Evolutionary conservation across 2,329 filamentous ascomycete species (phyloP).

Genomic region (Dothidotthia symphoricarpi): DNA sequence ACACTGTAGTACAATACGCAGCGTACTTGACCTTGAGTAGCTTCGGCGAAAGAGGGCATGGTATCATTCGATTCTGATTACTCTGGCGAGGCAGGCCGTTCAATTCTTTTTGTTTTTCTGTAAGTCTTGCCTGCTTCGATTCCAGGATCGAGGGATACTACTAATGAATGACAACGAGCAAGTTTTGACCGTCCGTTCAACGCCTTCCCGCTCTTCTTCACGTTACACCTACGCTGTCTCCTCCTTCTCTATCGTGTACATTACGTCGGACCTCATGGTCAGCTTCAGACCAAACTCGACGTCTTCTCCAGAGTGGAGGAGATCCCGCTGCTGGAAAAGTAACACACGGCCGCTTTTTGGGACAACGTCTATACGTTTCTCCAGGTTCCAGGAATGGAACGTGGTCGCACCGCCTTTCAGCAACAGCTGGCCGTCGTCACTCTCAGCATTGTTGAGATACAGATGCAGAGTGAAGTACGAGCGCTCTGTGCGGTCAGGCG

Average conservation of each 20-base stretch:
- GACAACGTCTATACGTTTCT: constrained; percentile 44
- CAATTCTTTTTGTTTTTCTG: constrained; percentile 53
- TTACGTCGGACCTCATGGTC: constrained; percentile 57
- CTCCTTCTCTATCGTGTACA: constrained; percentile 46
- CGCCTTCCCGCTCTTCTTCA: background rate
- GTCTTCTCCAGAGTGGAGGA: constrained; percentile 57
- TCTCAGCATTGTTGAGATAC: constrained; percentile 51
- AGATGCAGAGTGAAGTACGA: constrained; percentile 58
- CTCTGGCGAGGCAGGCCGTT: constrained; percentile 77
- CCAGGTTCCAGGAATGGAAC: constrained; percentile 44
- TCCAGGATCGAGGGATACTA: constrained; percentile 40
- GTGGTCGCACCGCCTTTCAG: constrained; percentile 57
- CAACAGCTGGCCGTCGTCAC: constrained; percentile 28
- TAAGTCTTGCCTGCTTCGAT: constrained; percentile 41
- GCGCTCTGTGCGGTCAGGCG: constrained; percentile 52
- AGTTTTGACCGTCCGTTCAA: background rate
- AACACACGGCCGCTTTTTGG: constrained; percentile 55
- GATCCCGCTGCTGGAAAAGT: constrained; percentile 55
- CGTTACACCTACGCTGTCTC: background rate
- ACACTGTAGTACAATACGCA: constrained; percentile 97
- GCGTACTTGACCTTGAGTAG: constrained; percentile 59
- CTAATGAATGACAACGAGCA: constrained; percentile 31
- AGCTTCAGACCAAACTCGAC: constrained; percentile 55
- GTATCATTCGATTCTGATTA: constrained; percentile 92
- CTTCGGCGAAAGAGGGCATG: constrained; percentile 44